phyloP scores from a whole-genome alignment of 176 grass and related monocot species.

The Eleusine coracana region DNA sequence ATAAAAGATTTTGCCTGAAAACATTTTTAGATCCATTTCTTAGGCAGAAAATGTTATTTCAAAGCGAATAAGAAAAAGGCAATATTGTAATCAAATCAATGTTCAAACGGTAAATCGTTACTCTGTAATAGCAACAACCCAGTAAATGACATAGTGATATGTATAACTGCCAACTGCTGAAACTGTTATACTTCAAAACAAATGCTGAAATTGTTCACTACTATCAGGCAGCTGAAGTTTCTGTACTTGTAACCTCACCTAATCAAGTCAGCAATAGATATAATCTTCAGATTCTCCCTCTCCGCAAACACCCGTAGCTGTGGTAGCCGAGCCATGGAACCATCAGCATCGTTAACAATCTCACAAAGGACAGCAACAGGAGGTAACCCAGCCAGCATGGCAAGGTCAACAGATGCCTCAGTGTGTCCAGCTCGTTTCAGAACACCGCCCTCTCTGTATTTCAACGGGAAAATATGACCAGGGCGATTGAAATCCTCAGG shows the following conservation, averaged over 20 bases:
- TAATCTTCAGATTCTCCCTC: constrained; percentile 85
- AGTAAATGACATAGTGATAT: neutral
- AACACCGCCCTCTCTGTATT: constrained; percentile 90
- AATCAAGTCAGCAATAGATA: constrained; percentile 94
- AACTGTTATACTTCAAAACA: neutral
- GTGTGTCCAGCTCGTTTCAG: constrained; percentile 91
- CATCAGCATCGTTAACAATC: constrained; percentile 84
- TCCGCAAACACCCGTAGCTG: constrained; percentile 70
- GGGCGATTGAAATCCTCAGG: constrained; percentile 82
- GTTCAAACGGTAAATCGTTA: neutral
- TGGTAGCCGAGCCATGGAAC: constrained; percentile 86
- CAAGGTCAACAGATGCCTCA: constrained; percentile 87
- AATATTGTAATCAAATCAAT: neutral
- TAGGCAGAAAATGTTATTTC: neutral
- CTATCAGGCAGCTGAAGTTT: constrained; percentile 9
- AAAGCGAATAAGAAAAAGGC: neutral
- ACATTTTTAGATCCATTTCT: constrained; percentile 3
- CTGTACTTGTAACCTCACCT: constrained; percentile 44
- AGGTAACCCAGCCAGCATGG: constrained; percentile 71
- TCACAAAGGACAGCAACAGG: constrained; percentile 76
- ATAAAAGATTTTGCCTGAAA: neutral
- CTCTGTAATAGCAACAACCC: neutral
- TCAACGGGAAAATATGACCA: constrained; percentile 93
- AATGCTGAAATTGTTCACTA: neutral
- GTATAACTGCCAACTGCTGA: neutral